A percentile compares a stretch with the other conserved stretches of the same genome.
Conservation (phyloP, 805 yeast genomes). For the Wickerhamomyces alni region DNA sequence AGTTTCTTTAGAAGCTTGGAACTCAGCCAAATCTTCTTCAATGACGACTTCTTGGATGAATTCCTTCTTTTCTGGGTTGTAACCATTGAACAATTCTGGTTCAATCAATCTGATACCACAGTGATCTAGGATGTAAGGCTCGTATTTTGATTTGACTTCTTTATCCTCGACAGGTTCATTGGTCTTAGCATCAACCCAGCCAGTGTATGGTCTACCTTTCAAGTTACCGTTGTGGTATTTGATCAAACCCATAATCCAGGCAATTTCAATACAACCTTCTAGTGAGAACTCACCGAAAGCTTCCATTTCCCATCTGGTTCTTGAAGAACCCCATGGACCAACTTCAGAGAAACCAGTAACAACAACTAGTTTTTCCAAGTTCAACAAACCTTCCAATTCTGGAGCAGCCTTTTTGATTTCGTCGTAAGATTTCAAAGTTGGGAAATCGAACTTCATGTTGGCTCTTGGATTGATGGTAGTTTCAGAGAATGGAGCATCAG, state of each 20-base stretch:
- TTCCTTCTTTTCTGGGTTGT: slow-evolving; percentile 91
- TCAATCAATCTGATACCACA: slow-evolving; percentile 96
- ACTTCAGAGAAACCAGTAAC: slow-evolving; percentile 98
- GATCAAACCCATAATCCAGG: slow-evolving; percentile 98
- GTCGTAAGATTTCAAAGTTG: slow-evolving; percentile 70
- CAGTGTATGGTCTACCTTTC: slow-evolving; percentile 87
- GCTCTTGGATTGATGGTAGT: slow-evolving; percentile 88
- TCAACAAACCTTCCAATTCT: slow-evolving; percentile 83
- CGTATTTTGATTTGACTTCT: slow-evolving; percentile 90
- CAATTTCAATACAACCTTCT: slow-evolving; percentile 98
- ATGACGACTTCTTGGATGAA: slow-evolving; percentile 92
- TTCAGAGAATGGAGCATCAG: slow-evolving; percentile 79
- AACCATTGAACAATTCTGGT: slow-evolving; percentile 90
- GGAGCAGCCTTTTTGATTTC: slow-evolving; percentile 65
- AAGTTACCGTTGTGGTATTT: slow-evolving; percentile 89
- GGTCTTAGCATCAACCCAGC: slow-evolving; percentile 97
- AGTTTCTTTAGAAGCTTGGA: slow-evolving; percentile 90
- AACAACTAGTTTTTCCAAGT: slow-evolving; percentile 86
- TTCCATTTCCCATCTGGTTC: slow-evolving; percentile 99
- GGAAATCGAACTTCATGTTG: slow-evolving; percentile 91
- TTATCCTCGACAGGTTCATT: slow-evolving; percentile 90
- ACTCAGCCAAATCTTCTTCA: slow-evolving; percentile 94
- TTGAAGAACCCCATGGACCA: slow-evolving; percentile 98
- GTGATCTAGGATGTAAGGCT: slow-evolving; percentile 81
- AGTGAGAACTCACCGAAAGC: slow-evolving; percentile 89